Evolutionary conservation across 2,329 filamentous ascomycete genomes (phyloP).

Genomic region (Colletotrichum lindemuthianum): DNA sequence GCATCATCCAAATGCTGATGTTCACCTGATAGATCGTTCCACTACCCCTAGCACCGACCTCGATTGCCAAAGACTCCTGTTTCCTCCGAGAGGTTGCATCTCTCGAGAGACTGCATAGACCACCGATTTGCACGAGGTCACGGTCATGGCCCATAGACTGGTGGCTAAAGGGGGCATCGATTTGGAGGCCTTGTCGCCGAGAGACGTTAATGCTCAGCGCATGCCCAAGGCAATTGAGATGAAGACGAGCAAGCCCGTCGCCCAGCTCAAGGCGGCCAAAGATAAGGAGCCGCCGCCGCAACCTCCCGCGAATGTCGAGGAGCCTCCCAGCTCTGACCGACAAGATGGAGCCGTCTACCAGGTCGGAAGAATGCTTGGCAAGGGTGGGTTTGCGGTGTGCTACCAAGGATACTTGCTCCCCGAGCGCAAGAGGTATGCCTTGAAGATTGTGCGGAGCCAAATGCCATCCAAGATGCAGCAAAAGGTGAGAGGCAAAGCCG

Average conservation of each 20-base stretch:
- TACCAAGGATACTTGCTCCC: conserved; percentile 76
- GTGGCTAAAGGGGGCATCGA: conserved; percentile 62
- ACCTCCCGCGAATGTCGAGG: conserved; percentile 67
- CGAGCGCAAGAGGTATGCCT: conserved; percentile 74
- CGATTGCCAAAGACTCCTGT: background rate
- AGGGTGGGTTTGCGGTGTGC: conserved; percentile 85
- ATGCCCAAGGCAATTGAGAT: conserved; percentile 57
- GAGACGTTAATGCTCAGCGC: conserved; percentile 71
- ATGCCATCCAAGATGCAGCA: conserved; percentile 87
- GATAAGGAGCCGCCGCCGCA: conserved; percentile 75
- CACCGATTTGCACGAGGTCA: conserved; percentile 6
- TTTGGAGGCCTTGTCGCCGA: conserved; percentile 71
- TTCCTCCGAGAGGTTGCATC: conserved; percentile 5
- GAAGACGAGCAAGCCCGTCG: conserved; percentile 56
- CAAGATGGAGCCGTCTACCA: conserved; percentile 77
- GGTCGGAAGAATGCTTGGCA: conserved; percentile 78
- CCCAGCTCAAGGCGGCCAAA: conserved; percentile 65
- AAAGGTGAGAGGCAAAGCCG: conserved; percentile 65
- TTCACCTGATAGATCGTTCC: conserved; percentile 11
- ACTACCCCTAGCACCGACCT: conserved; percentile 8
- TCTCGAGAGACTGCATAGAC: conserved; percentile 17
- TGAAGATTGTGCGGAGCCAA: conserved; percentile 86
- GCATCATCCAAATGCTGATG: conserved; percentile 15
- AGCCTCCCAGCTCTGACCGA: conserved; percentile 75
- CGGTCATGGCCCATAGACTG: conserved; percentile 59